Base-by-base conservation (phyloP, 2,329 filamentous ascomycete genomes). In the Aspergillus hiratsukae region DNA sequence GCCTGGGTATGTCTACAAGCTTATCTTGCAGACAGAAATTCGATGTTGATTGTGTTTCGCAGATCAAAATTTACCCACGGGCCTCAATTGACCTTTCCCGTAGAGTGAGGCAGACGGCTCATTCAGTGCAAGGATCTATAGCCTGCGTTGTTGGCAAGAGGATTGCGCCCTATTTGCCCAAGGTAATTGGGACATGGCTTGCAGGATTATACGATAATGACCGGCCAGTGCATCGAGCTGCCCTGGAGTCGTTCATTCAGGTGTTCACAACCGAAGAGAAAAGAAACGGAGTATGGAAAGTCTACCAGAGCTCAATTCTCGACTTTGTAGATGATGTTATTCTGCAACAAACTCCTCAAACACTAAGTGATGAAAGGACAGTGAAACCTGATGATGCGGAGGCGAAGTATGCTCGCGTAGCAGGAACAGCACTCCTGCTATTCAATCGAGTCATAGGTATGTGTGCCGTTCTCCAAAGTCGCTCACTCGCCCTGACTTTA, bases 181-280 rank as follows among this genome's bases (percentile, higher is more conserved):
- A 83, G 58, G 80, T 95, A 37, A 86, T 95, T 48, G 91, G 89
- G 9, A 82, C 90, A n/a, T 99, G 95, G 94, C 81, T 97, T 11
- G 89, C 90, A 7, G 94, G 93, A 1, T 83, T 88, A 1, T 96
- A 91, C 69, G 94, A 99, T 72, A 88, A 84, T 62, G 93, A 99
- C 69, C 85, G 86, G 54, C 81, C 81, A 19, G 91, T 91, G 14
- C 81, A 88, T 7, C 85, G 86, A 56, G 85, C 90, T n/a, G 91
- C 92, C 1, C 81, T 83, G 57, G 87, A 93, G 48, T 89, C 92
- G 0, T 79, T 97, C 19, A 82, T 83, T 0, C 83, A 82, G 2
- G 89, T 96, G 43, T 87, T 97, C 54, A 83, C 83, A 21, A 91
- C 88, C 0, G 83, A 89, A 19, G 91, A 95, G 55, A 99, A 97